Evolutionary conservation across 1,284 basidiomycete genomes (phyloP).

Genomic region (Malassezia restricta): DNA sequence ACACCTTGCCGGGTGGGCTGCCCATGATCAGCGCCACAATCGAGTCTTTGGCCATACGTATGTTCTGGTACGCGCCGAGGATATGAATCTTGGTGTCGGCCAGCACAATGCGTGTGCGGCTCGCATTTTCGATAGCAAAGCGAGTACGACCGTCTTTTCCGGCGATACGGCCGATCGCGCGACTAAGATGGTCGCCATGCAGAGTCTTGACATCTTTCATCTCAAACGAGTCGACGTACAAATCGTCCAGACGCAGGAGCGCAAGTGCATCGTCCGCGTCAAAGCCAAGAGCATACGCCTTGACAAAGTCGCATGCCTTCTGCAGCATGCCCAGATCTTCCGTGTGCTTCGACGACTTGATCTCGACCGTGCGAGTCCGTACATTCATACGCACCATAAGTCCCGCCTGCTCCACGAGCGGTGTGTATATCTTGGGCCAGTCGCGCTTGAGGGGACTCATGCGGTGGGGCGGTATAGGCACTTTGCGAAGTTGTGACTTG

Average conservation of each 20-base stretch:
- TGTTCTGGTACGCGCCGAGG: conserved; percentile 86
- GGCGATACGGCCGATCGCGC: conserved; percentile 93
- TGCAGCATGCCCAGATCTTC: conserved; percentile 54
- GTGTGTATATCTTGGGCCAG: conserved; percentile 93
- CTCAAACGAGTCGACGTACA: conserved; percentile 92
- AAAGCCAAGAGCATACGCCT: conserved; percentile 86
- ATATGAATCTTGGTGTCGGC: conserved; percentile 97
- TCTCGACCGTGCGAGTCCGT: conserved; percentile 72
- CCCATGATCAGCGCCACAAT: conserved; percentile 89
- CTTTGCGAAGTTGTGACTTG: conserved; percentile 42
- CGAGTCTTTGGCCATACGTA: conserved; percentile 90
- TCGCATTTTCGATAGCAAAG: conserved; percentile 95
- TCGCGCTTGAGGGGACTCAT: conserved; percentile 95
- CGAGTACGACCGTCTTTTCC: conserved; percentile 97
- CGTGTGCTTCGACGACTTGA: conserved; percentile 89
- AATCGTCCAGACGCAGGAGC: conserved; percentile 81
- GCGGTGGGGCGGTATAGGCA: conserved; percentile 86
- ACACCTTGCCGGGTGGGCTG: conserved; percentile 91
- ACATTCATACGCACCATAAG: conserved; percentile 96
- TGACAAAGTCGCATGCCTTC: conserved; percentile 95
- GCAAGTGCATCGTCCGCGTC: conserved; percentile 79
- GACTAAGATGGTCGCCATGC: conserved; percentile 87
- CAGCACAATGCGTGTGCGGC: conserved; percentile 84
- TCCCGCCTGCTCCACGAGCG: conserved; percentile 82
- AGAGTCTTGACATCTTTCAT: conserved; percentile 98